Conservation (phyloP, 352 stramenopile genomes). For the Globisporangium lucens region DNA sequence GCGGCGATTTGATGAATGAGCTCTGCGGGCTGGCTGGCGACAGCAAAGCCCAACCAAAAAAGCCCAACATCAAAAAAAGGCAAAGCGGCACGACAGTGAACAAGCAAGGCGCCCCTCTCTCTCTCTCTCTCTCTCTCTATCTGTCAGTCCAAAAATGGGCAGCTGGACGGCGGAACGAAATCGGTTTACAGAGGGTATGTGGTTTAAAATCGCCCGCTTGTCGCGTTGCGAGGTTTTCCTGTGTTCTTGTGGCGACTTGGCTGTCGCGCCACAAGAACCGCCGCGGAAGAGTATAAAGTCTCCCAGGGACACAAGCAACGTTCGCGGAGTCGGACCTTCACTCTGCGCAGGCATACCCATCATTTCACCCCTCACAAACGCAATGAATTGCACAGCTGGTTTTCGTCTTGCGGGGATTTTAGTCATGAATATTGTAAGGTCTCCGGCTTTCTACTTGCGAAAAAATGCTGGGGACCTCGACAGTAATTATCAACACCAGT, state of each 20-base stretch:
- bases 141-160: not conserved
- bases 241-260: constrained; percentile 3
- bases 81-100: not conserved
- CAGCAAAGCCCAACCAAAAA: not conserved
- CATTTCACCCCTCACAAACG: constrained; percentile 19
- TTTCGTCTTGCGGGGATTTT: constrained; percentile 15
- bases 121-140: not conserved
- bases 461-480: not conserved
- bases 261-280: constrained; percentile 14
- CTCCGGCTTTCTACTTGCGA: not conserved
- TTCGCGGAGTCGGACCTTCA: constrained; percentile 22
- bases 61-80: not conserved
- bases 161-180: constrained; percentile 5
- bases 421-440: not conserved
- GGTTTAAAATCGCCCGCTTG: not conserved
- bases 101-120: constrained; percentile 1
- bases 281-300: constrained; percentile 19
- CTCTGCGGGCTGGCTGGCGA: not conserved
- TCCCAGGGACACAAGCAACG: not conserved
- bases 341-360: constrained; percentile 17
- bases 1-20: constrained; percentile 72
- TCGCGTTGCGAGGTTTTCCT: not conserved
- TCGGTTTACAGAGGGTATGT: not conserved
- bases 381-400: constrained; percentile 8
- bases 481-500: constrained; percentile 19